Conservation (phyloP, 768 basidiomycete species). For the Tulasnella calospora region DNA sequence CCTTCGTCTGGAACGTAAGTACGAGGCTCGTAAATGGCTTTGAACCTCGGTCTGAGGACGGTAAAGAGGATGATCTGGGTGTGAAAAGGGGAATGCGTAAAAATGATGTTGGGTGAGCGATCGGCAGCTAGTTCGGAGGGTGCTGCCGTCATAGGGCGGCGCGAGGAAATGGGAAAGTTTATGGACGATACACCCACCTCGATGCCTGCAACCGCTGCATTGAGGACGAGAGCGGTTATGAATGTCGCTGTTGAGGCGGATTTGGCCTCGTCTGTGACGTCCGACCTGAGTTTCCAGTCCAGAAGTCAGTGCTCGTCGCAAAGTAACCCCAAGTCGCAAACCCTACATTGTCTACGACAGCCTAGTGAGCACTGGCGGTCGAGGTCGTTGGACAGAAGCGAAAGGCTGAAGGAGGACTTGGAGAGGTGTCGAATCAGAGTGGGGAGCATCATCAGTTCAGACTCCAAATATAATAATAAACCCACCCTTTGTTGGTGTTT, state of each 20-base stretch:
- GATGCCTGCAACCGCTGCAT: conserved; percentile 46
- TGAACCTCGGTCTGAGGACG: conserved; percentile 78
- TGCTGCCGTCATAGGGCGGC: not conserved
- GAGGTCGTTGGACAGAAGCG: not conserved
- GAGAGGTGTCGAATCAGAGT: not conserved
- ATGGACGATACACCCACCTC: not conserved
- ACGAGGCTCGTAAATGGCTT: conserved; percentile 82
- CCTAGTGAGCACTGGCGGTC: not conserved
- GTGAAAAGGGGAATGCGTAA: conserved; percentile 18
- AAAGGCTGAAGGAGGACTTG: not conserved
- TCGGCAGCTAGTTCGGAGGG: not conserved
- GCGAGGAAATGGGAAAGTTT: not conserved
- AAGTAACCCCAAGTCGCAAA: too few species aligned
- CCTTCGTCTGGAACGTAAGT: conserved; percentile 54
- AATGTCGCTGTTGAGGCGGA: conserved; percentile 74
- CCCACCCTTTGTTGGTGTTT: not conserved
- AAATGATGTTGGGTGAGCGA: not conserved
- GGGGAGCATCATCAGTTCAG: not conserved
- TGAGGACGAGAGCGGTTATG: conserved; percentile 78
- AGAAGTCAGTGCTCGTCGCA: not conserved
- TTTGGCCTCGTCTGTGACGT: conserved; percentile 37
- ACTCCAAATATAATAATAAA: not conserved
- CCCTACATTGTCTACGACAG: not conserved
- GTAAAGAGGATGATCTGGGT: conserved; percentile 72
- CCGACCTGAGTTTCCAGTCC: conserved; percentile 2